Evolutionary conservation across 225 moss, liverwort and hornwort species (phyloP), one percentile per base, ranked within the genome.

Genomic region (Polytrichum formosum): DNA sequence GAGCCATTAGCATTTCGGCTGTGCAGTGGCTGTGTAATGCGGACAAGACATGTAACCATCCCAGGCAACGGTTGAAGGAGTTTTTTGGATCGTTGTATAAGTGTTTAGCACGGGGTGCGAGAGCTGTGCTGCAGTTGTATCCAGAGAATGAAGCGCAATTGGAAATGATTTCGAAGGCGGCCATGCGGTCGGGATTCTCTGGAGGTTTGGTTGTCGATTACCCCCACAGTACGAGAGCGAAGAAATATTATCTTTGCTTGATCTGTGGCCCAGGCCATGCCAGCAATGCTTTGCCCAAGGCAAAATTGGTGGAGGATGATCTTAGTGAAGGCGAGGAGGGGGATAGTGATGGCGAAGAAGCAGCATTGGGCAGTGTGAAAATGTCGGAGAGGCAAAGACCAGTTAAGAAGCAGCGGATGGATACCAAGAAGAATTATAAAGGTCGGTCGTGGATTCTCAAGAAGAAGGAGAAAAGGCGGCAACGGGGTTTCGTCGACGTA

Each of bases 11-110:
- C 64, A 98, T 94, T 33, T 98, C 94, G 17, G 98, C 92, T 1
- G 92, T 98, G 23, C 92, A 98, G 69, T 98, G 98, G 98, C 78
- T 98, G 17, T 98, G 98, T 61, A 98, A 98, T 68, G 94, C 98
- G 1, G 97, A 94, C 37, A 98, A 92, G 76, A 83, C 84, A 4
- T 94, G 88, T 54, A 91, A 92, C 59, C 81, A 98, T 66, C 94
- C 98, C 23, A 83, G 94, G 17, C 25, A 85, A 54, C 85, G 94
- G 9, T 78, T 98, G 29, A 98, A 90, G 85, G 87, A 91, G 18
- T 98, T 98, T 58, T 98, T 98, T 26, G 88, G 91, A 20, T 85
- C 90, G 0, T 60, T 98, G 9, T 98, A 94, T 6, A 92, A 91
- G 70, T 87, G 85, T 64, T 67, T 98, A 26, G 81, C 94, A 7